A percentile compares a stretch with the other conserved stretches of the same genome.
Conservation (phyloP, 331 rosid genomes). For the Quercus tomentella region DNA sequence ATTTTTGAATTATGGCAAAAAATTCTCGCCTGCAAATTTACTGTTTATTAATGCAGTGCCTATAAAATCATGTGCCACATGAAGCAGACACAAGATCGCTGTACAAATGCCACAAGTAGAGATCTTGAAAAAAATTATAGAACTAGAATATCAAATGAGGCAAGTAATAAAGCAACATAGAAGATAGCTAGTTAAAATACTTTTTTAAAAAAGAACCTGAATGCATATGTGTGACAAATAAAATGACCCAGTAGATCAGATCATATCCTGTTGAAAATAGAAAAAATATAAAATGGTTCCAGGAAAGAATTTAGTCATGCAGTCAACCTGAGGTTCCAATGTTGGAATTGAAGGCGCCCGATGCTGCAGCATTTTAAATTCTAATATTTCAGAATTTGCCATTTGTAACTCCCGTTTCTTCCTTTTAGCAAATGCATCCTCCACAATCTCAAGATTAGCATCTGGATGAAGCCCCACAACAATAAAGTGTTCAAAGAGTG, state of each 20-base stretch:
- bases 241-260: not conserved
- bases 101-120: no score
- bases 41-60: not conserved
- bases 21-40: constrained; percentile 7
- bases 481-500: constrained; percentile 88
- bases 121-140: not conserved
- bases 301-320: constrained; percentile 10
- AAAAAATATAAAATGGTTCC: not conserved
- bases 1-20: not conserved
- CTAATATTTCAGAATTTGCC: constrained; percentile 38
- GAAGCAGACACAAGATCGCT: no score
- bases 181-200: not conserved
- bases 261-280: not conserved
- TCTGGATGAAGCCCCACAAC: constrained; percentile 92
- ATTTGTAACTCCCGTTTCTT: constrained; percentile 67
- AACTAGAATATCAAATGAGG: not conserved
- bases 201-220: not conserved
- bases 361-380: constrained; percentile 43
- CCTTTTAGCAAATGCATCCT: constrained; percentile 62
- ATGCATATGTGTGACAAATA: not conserved
- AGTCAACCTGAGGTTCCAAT: constrained; percentile 90
- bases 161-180: not conserved
- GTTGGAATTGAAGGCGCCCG: constrained; percentile 47
- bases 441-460: constrained; percentile 68
- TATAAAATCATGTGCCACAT: not conserved